Evolutionary conservation across 306 rosid species (phyloP).

Genomic region (Cajanus cajan): DNA sequence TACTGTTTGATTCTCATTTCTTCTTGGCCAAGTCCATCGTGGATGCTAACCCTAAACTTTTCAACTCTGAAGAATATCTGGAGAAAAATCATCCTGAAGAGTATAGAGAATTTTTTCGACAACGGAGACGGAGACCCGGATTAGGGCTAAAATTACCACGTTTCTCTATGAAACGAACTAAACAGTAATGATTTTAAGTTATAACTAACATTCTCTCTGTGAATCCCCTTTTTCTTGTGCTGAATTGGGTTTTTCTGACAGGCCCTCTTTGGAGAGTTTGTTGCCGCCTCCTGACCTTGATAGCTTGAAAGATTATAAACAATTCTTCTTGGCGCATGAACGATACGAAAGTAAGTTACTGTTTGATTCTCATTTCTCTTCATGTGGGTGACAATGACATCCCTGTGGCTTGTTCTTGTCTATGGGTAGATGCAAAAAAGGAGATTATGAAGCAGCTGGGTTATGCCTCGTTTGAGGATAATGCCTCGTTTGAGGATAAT

Average conservation of each 20-base stretch:
- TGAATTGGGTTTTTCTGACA: constrained; percentile 24
- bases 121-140: constrained; percentile 69
- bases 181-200: constrained; percentile 35
- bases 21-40: constrained; percentile 46
- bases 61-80: constrained; percentile 35
- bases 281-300: constrained; percentile 51
- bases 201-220: background rate
- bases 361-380: constrained; percentile 2
- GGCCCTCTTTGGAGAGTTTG: constrained; percentile 53
- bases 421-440: constrained; percentile 62
- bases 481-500: constrained; percentile 38
- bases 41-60: constrained; percentile 24
- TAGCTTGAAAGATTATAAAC: constrained; percentile 58
- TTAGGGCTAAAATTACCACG: constrained; percentile 68
- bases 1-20: too few relatives aligned
- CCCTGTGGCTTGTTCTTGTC: constrained; percentile 9
- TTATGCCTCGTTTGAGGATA: constrained; percentile 38
- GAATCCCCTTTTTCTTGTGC: background rate
- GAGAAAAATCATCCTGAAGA: too few relatives aligned
- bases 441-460: constrained; percentile 71
- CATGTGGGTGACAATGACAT: background rate
- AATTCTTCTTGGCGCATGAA: constrained; percentile 64
- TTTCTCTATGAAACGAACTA: constrained; percentile 60
- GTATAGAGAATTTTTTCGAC: constrained; percentile 47
- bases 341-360: constrained; percentile 61